Evolutionary conservation across 2,329 filamentous ascomycete genomes (phyloP).

Genomic region (Colletotrichum tabaci): DNA sequence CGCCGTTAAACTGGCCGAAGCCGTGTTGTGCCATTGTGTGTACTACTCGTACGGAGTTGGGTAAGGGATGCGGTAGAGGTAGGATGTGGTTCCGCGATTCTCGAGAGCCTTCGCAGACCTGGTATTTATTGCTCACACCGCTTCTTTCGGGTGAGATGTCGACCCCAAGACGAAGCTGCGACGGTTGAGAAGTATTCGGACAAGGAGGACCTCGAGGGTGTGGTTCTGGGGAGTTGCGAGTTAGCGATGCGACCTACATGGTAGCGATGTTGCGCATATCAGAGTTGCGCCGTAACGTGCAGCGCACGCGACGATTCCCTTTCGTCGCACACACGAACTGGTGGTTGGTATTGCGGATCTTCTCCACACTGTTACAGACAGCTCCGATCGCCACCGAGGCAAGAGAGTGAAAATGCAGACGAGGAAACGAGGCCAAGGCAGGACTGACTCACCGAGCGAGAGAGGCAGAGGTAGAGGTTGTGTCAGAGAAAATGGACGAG

Average conservation of each 20-base stretch:
- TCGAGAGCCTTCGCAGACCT: constrained; percentile 15
- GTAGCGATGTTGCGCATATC: background rate
- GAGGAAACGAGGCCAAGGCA: constrained; percentile 16
- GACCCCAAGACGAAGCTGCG: background rate
- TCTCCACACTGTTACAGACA: constrained; percentile 28
- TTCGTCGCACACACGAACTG: constrained; percentile 13
- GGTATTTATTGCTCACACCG: constrained; percentile 26
- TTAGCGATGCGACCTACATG: constrained; percentile 22
- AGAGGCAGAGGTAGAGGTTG: background rate
- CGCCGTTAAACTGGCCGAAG: constrained; percentile 70
- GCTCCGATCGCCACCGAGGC: constrained; percentile 29
- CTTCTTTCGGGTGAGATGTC: constrained; percentile 14
- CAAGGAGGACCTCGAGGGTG: background rate
- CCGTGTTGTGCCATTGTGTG: constrained; percentile 68
- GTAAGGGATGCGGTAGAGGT: background rate
- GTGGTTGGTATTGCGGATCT: constrained; percentile 20
- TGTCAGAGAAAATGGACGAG: background rate
- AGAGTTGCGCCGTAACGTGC: constrained; percentile 11
- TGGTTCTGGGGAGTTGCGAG: constrained; percentile 2
- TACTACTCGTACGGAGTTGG: constrained; percentile 10
- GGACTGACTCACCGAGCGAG: constrained; percentile 31
- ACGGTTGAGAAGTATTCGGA: background rate
- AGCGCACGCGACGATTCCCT: background rate
- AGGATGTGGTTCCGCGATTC: constrained; percentile 18
- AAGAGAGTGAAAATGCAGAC: constrained; percentile 15